Evolutionary conservation across 768 basidiomycete genomes (phyloP).

Genomic region (Leucosporidium yakuticum): DNA sequence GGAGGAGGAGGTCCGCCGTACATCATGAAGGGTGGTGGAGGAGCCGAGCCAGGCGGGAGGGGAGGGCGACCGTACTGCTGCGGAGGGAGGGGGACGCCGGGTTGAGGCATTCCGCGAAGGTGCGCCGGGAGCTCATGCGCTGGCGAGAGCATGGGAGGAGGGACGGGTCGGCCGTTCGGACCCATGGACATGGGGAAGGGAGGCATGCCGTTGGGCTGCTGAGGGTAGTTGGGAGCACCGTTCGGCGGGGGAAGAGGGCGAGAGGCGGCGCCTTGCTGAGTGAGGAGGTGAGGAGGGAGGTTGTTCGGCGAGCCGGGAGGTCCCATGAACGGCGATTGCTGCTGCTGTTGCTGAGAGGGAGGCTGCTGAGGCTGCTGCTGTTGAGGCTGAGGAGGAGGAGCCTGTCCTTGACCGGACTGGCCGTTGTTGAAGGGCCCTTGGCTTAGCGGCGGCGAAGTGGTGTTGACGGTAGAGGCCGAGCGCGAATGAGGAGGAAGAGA

Average conservation of each 20-base stretch:
- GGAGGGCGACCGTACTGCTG: background rate
- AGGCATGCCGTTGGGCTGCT: background rate
- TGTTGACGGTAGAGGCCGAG: too few species aligned
- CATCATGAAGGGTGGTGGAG: too few species aligned
- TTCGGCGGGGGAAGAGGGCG: background rate
- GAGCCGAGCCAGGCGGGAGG: background rate
- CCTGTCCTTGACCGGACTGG: background rate
- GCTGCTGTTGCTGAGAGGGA: background rate
- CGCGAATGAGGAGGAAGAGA: too few species aligned
- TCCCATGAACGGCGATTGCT: background rate
- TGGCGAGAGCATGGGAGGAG: background rate
- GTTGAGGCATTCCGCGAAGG: background rate
- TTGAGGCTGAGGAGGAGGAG: background rate
- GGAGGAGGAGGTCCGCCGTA: conserved; percentile 1
- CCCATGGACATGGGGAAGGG: background rate
- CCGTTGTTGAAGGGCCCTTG: too few species aligned
- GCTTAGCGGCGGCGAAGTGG: too few species aligned
- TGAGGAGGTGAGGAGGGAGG: background rate
- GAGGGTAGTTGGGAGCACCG: background rate
- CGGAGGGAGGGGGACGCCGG: background rate
- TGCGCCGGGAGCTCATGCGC: background rate
- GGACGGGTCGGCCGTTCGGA: background rate
- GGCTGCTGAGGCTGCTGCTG: background rate
- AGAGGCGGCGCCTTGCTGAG: background rate
- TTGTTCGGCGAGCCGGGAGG: background rate